Percentiles rank a stretch among this genome's conserved stretches.
These are phyloP conservation scores for Wickerhamiella allomyrinae DNA, from an alignment of 805 yeast species.

Conservation along the genomic window DNA sequence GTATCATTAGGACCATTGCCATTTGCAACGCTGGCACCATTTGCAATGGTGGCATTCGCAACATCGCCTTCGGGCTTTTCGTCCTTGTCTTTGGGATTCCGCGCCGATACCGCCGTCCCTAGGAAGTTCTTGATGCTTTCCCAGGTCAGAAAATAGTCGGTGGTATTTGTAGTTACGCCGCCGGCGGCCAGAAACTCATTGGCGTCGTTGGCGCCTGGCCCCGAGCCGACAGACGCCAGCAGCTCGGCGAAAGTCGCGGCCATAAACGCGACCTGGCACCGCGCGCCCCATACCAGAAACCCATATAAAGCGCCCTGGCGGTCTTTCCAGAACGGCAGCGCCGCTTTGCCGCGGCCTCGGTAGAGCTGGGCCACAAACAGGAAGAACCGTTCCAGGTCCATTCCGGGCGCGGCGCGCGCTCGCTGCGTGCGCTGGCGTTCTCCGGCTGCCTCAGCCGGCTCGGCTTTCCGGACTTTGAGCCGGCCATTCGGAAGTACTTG, in stretches of 20 bases:
- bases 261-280: constrained; percentile 56
- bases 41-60: too few relatives aligned
- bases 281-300: constrained; percentile 78
- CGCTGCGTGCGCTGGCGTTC: constrained; percentile 19
- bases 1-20: not conserved
- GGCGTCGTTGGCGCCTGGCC: constrained; percentile 34
- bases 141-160: constrained; percentile 30
- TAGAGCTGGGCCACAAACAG: constrained; percentile 59
- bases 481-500: not conserved
- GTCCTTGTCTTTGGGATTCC: not conserved
- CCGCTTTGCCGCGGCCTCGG: constrained; percentile 42
- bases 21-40: too few relatives aligned
- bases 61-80: too few relatives aligned
- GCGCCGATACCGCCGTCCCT: not conserved
- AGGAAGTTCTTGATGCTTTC: constrained; percentile 7
- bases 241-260: constrained; percentile 69
- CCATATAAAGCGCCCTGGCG: constrained; percentile 55
- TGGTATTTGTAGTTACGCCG: constrained; percentile 16
- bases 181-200: not conserved
- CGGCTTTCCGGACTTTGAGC: not conserved
- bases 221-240: constrained; percentile 58
- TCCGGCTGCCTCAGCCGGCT: not conserved
- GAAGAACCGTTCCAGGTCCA: constrained; percentile 81
- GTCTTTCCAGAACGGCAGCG: constrained; percentile 53
- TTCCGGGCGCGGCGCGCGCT: constrained; percentile 40